Evolutionary conservation across 2,329 filamentous ascomycete species (phyloP).

Genomic region (Neurospora sp.): DNA sequence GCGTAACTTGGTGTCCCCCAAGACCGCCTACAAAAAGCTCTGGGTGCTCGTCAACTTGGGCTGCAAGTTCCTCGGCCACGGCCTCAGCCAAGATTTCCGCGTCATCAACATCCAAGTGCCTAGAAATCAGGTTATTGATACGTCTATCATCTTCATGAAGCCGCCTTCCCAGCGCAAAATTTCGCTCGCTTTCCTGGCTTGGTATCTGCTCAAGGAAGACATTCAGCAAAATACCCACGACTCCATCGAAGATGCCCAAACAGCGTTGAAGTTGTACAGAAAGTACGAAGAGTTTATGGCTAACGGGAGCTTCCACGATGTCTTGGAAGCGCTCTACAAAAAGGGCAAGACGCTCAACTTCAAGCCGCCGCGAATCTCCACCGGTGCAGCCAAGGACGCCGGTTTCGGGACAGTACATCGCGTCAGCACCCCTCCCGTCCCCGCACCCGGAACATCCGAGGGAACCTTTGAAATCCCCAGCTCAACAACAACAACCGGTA

Average conservation of each 20-base stretch:
- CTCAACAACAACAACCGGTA: background rate
- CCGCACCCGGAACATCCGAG: background rate
- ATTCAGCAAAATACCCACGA: constrained; percentile 92
- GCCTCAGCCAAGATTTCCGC: constrained; percentile 88
- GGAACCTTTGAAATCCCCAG: background rate
- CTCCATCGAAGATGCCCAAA: constrained; percentile 88
- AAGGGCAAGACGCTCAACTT: constrained; percentile 36
- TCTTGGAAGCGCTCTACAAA: constrained; percentile 77
- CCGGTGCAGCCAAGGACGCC: background rate
- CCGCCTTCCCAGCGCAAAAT: constrained; percentile 74
- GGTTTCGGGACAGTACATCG: background rate
- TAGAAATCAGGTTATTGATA: constrained; percentile 83
- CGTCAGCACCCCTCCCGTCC: background rate
- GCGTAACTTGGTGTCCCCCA: constrained; percentile 78
- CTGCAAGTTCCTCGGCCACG: constrained; percentile 88
- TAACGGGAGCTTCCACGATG: constrained; percentile 71
- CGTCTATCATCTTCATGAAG: constrained; percentile 83
- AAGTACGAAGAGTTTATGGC: constrained; percentile 87
- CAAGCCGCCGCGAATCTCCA: constrained; percentile 27
- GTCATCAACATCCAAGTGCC: constrained; percentile 98
- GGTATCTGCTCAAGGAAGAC: constrained; percentile 82
- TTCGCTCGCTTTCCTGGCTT: constrained; percentile 82
- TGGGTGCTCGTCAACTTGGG: constrained; percentile 94
- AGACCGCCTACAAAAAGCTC: constrained; percentile 93
- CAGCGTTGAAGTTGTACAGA: constrained; percentile 76